Evolutionary conservation across 352 stramenopile species (phyloP).

Genomic region (Hyaloperonospora arabidopsidis): DNA sequence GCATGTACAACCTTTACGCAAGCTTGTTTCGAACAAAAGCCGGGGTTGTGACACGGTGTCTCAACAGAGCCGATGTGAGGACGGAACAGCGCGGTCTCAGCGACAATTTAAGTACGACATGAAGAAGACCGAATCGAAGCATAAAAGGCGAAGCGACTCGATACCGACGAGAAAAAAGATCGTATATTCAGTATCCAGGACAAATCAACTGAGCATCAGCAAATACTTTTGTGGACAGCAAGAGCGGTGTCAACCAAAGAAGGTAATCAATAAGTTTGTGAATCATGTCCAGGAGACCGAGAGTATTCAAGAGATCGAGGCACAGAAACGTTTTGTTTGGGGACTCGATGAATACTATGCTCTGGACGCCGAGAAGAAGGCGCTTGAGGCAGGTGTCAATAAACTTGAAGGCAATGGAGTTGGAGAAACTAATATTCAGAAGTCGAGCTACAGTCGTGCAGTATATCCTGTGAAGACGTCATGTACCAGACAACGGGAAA

Average conservation of each 20-base stretch:
- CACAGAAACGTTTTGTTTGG: conserved; percentile 16
- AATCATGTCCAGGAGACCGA: conserved; percentile 29
- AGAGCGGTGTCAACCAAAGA: conserved; percentile 14
- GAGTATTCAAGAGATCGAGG: conserved; percentile 21
- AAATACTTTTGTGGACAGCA: conserved; percentile 17
- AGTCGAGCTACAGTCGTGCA: background rate
- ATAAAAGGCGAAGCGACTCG: conserved; percentile 19
- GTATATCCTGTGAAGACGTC: conserved; percentile 7
- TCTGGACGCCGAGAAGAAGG: conserved; percentile 24
- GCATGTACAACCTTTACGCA: conserved; percentile 3
- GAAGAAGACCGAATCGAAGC: conserved; percentile 10
- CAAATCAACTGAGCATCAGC: conserved; percentile 16
- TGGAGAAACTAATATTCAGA: background rate
- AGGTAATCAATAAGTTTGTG: conserved; percentile 18
- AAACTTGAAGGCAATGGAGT: background rate
- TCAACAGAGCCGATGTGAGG: conserved; percentile 5
- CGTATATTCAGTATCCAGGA: background rate
- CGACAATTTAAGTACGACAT: conserved; percentile 7
- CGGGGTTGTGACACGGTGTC: conserved; percentile 2
- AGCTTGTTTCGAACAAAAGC: conserved; percentile 9
- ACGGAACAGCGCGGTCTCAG: background rate
- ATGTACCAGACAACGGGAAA: conserved; percentile 16
- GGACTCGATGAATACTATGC: conserved; percentile 28
- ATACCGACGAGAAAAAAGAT: conserved; percentile 1
- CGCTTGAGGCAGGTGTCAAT: conserved; percentile 6